phyloP scores from a whole-genome alignment of 1,284 basidiomycete genomes.

The Pisolithus thermaeus region DNA sequence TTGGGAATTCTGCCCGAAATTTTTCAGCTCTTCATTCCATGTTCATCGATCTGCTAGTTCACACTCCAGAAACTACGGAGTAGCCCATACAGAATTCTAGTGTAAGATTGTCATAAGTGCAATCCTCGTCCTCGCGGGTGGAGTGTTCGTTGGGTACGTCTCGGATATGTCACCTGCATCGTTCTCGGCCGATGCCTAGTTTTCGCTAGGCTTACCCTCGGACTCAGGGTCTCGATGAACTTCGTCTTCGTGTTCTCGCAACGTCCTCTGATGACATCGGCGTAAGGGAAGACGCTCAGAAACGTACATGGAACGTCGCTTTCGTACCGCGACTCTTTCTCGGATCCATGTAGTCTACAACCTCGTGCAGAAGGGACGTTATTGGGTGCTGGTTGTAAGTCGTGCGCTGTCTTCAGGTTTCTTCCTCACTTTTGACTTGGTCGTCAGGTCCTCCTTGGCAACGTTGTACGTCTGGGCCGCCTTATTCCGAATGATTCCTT shows the following conservation, averaged over 20 bases:
- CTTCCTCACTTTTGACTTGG: slow-evolving; percentile 1
- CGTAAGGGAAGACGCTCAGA: slow-evolving; percentile 67
- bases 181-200: neutral
- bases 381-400: slow-evolving; percentile 91
- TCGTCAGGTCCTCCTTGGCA: slow-evolving; percentile 68
- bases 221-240: slow-evolving; percentile 90
- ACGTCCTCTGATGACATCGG: slow-evolving; percentile 69
- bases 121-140: slow-evolving; percentile 69
- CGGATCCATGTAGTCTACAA: slow-evolving; percentile 48
- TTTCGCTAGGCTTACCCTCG: slow-evolving; percentile 65
- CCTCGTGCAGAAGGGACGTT: slow-evolving; percentile 78
- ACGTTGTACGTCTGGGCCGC: slow-evolving; percentile 57
- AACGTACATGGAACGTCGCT: slow-evolving; percentile 38
- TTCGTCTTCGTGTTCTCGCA: slow-evolving; percentile 84
- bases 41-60: slow-evolving; percentile 7
- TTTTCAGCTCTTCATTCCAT: slow-evolving; percentile 1
- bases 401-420: neutral
- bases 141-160: slow-evolving; percentile 77
- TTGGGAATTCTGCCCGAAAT: too few species aligned
- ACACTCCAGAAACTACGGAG: slow-evolving; percentile 6
- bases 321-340: neutral
- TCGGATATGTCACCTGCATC: neutral
- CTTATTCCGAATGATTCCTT: neutral
- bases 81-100: slow-evolving; percentile 50
- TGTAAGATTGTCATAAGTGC: slow-evolving; percentile 63